A percentile compares a stretch with the other conserved stretches of the same genome.
Conservation (phyloP, 169 alveolate species). For the Plasmodium gonderi region DNA sequence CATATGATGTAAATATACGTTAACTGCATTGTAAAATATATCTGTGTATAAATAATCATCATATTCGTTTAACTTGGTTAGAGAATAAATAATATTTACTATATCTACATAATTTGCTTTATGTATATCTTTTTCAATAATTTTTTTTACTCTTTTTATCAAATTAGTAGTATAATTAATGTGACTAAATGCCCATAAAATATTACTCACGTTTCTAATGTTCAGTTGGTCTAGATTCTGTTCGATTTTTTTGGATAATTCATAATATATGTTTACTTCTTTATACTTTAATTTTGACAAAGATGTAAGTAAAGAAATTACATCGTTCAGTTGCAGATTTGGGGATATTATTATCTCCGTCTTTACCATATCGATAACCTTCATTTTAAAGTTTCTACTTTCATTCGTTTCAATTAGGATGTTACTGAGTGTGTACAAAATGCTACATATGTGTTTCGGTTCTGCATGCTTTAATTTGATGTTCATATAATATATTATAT, state of each 20-base stretch:
- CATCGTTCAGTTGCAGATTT: constrained; percentile 33
- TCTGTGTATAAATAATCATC: constrained; percentile 65
- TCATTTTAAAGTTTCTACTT: constrained; percentile 49
- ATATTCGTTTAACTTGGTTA: constrained; percentile 65
- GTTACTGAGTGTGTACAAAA: constrained; percentile 51
- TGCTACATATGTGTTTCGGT: constrained; percentile 55
- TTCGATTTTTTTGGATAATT: constrained; percentile 46
- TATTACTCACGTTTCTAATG: constrained; percentile 63
- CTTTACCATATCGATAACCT: constrained; percentile 29
- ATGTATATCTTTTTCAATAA: constrained; percentile 57
- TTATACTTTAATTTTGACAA: constrained; percentile 61
- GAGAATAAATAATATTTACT: constrained; percentile 35
- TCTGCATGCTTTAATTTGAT: constrained; percentile 11
- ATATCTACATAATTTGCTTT: constrained; percentile 35
- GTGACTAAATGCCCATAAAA: constrained; percentile 68
- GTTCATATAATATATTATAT: constrained; percentile 24
- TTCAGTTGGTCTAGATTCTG: constrained; percentile 29
- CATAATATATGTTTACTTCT: constrained; percentile 30
- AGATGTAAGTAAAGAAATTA: constrained; percentile 44
- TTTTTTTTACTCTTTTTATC: constrained; percentile 58
- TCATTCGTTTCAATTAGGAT: constrained; percentile 69
- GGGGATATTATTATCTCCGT: not conserved
- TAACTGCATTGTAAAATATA: constrained; percentile 44
- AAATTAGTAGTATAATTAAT: constrained; percentile 53
- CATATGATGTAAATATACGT: constrained; percentile 70